Evolutionary conservation across 1,284 basidiomycete species (phyloP), one percentile per base, ranked within the genome.

Genomic region (Termitomyces sp.): DNA sequence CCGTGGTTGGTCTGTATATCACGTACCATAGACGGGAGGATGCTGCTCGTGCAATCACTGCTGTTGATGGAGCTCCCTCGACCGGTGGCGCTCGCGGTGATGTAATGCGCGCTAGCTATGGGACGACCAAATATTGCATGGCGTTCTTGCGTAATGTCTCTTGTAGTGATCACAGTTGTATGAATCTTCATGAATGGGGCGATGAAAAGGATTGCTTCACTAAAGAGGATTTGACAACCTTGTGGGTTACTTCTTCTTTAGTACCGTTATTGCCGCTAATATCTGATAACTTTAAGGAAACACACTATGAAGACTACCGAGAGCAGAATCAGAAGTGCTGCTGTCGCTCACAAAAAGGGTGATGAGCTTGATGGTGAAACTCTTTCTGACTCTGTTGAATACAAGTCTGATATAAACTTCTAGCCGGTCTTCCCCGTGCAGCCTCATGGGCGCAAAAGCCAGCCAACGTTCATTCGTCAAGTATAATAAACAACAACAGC

Each of bases 51-150:
- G 92, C 93, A 48, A 98, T 99, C 56, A 78, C 88, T 13, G 92
- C 94, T 12, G 88, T 99, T 31, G 97, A 99, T 71, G 95, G 96
- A 3, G 86, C 91, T 36, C 77, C 87, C 12, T 88, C 92, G 10
- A 92, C 93, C 15, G 86, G 93, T 54, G 81, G 91, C 58, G 80
- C 87, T 62, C 73, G 85, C 62, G 56, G 56, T 33, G 80, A 94
- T 60, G 78, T 92, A 40, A 88, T 99, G 80, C 83, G 92, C 58
- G 96, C 95, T 10, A 96, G 92, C 67, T 90, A 94, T 70, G 97
- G 97, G 21, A 98, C 95, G 21, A 97, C 96, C 34, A 94, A 98
- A 70, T 99, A 99, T 69, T 99, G 97, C 73, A 95, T 98, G 79
- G 80, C 88, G 9, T 99, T 98, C 70, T 79, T 99, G 61, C 90